Conservation (phyloP, 805 yeast species). For the Diddensiella transvaalensis region DNA sequence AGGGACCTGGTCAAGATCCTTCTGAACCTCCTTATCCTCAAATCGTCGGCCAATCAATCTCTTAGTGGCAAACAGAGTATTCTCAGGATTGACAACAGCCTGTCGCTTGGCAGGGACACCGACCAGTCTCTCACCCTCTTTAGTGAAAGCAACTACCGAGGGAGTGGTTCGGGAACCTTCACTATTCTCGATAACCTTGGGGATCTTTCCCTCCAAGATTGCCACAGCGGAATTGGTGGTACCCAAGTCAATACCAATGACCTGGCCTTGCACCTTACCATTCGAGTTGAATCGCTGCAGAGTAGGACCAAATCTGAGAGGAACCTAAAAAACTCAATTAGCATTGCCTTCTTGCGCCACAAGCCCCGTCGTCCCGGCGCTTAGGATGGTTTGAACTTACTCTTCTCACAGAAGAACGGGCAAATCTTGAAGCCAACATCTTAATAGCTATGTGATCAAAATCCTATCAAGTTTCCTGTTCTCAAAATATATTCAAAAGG, state of each 20-base stretch:
- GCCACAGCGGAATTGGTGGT: constrained; percentile 92
- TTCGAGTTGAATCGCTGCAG: constrained; percentile 44
- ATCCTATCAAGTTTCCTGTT: constrained; percentile 7
- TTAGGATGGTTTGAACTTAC: constrained; percentile 18
- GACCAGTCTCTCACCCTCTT: constrained; percentile 85
- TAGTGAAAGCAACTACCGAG: constrained; percentile 90
- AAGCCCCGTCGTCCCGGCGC: neutral
- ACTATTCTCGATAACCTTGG: constrained; percentile 73
- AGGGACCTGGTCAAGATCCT: constrained; percentile 83
- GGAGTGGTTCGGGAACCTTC: constrained; percentile 85
- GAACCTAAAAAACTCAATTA: constrained; percentile 13
- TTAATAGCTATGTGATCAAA: too few relatives aligned
- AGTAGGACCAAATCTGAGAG: constrained; percentile 22
- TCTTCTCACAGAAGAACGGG: constrained; percentile 34
- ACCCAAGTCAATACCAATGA: constrained; percentile 83
- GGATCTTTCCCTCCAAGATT: constrained; percentile 71
- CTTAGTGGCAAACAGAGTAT: constrained; percentile 92
- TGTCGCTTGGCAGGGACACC: constrained; percentile 97
- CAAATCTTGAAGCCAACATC: constrained; percentile 41
- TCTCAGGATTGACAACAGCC: constrained; percentile 90
- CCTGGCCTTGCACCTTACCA: constrained; percentile 54
- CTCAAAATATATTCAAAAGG: neutral
- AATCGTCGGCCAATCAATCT: constrained; percentile 92
- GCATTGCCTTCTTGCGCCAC: neutral
- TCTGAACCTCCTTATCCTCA: constrained; percentile 85